phyloP scores from a whole-genome alignment of 768 basidiomycete genomes.

The Termitomyces titanicus region DNA sequence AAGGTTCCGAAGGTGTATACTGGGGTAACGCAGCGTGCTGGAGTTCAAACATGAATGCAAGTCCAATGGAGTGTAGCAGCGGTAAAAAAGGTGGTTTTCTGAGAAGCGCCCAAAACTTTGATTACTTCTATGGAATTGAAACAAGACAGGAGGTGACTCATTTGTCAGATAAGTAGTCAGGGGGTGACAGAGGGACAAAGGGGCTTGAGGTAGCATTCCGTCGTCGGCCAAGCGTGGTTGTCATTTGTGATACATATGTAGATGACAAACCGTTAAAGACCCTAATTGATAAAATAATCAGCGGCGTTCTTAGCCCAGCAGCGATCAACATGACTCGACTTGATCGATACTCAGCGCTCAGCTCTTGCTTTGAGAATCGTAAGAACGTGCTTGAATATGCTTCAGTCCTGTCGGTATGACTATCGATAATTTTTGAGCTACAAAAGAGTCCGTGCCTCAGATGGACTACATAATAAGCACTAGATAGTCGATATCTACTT shows the following conservation, averaged over 20 bases:
- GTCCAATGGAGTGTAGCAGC: background rate
- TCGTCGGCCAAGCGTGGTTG: no score
- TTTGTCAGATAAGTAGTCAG: background rate
- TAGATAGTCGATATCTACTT: no score
- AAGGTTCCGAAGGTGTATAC: constrained; percentile 52
- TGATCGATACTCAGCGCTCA: no score
- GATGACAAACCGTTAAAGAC: background rate
- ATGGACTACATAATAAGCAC: background rate
- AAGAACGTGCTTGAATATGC: no score
- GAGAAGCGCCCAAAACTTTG: background rate
- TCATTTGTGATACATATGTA: no score
- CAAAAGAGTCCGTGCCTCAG: background rate
- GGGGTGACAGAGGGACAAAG: no score
- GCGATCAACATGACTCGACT: no score
- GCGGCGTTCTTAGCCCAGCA: no score
- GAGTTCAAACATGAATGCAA: background rate
- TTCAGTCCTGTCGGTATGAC: no score
- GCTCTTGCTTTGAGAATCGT: no score
- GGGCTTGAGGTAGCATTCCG: background rate
- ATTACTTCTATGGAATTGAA: background rate
- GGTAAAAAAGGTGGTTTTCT: background rate
- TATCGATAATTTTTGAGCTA: no score
- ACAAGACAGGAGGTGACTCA: background rate
- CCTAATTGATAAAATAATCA: no score
- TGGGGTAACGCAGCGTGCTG: constrained; percentile 31